phyloP scores from a whole-genome alignment of 2,329 filamentous ascomycete species.

The Trichoderma koningiopsis region DNA sequence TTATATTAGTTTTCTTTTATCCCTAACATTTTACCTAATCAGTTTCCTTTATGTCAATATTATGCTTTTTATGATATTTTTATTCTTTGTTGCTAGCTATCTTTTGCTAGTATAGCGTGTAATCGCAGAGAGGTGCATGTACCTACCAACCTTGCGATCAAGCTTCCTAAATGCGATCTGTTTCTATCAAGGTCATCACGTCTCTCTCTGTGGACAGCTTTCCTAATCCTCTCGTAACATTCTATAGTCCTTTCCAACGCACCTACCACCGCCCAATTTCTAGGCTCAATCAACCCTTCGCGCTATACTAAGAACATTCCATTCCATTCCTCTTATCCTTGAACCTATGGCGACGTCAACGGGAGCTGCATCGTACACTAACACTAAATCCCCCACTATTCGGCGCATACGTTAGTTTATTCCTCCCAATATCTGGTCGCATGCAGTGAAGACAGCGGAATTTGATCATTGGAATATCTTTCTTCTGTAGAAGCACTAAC shows the following conservation, averaged over 20 bases:
- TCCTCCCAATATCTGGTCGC: slow-evolving; percentile 5
- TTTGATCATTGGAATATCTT: neutral
- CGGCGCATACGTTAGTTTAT: slow-evolving; percentile 73
- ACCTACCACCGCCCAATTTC: neutral
- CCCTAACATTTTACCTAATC: too few species aligned
- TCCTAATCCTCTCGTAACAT: neutral
- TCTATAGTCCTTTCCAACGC: neutral
- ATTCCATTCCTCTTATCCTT: neutral
- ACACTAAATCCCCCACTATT: slow-evolving; percentile 80
- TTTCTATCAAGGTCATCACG: neutral
- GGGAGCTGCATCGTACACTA: slow-evolving; percentile 52
- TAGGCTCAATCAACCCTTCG: neutral
- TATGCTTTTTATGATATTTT: neutral
- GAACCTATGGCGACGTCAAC: slow-evolving; percentile 14
- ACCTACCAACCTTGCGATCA: neutral
- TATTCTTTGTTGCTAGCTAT: neutral
- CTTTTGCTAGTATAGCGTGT: too few species aligned
- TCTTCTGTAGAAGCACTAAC: slow-evolving; percentile 9
- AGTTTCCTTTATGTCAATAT: too few species aligned
- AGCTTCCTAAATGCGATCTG: neutral
- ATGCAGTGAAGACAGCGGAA: neutral
- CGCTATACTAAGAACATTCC: neutral
- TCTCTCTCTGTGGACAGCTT: neutral
- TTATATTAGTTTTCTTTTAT: neutral
- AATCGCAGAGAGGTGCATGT: neutral